Conservation (phyloP, 2,329 filamentous ascomycete species). For the Leptographium lundbergii region DNA sequence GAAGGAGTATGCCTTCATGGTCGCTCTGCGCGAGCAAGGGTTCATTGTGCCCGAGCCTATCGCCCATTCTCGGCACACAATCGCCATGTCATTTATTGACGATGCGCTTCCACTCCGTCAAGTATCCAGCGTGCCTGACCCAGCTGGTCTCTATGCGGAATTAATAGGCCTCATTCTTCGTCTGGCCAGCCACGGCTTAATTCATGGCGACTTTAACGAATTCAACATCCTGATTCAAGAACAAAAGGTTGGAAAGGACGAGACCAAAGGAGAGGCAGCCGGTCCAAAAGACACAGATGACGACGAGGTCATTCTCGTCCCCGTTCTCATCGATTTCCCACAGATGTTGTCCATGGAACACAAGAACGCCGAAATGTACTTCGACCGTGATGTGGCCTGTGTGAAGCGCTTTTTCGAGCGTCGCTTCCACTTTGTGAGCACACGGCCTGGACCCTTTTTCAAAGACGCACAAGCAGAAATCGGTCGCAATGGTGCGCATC, state of each 20-base stretch:
- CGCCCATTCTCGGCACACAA: slow-evolving; percentile 83
- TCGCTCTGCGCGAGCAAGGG: slow-evolving; percentile 66
- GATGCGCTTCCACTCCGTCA: slow-evolving; percentile 87
- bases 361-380: slow-evolving; percentile 89
- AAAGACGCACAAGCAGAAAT: slow-evolving; percentile 67
- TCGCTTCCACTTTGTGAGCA: slow-evolving; percentile 75
- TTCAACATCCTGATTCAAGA: slow-evolving; percentile 97
- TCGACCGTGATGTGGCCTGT: slow-evolving; percentile 89
- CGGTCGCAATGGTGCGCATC: slow-evolving; percentile 48
- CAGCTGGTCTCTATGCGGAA: slow-evolving; percentile 79
- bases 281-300: slow-evolving; percentile 12
- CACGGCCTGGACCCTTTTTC: slow-evolving; percentile 75
- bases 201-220: slow-evolving; percentile 98
- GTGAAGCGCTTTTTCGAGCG: slow-evolving; percentile 89
- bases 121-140: slow-evolving; percentile 71
- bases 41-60: slow-evolving; percentile 85
- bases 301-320: slow-evolving; percentile 36
- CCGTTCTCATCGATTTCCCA: slow-evolving; percentile 91
- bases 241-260: slow-evolving; percentile 48
- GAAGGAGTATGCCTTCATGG: slow-evolving; percentile 94
- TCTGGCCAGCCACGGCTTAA: slow-evolving; percentile 75
- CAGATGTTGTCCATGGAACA: slow-evolving; percentile 98
- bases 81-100: slow-evolving; percentile 90
- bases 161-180: slow-evolving; percentile 76
- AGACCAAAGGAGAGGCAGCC: slow-evolving; percentile 7